Percentiles rank a stretch among this genome's conserved stretches.
Conservation (phyloP, 306 rosid species). For the Cotoneaster glaucophyllus region DNA sequence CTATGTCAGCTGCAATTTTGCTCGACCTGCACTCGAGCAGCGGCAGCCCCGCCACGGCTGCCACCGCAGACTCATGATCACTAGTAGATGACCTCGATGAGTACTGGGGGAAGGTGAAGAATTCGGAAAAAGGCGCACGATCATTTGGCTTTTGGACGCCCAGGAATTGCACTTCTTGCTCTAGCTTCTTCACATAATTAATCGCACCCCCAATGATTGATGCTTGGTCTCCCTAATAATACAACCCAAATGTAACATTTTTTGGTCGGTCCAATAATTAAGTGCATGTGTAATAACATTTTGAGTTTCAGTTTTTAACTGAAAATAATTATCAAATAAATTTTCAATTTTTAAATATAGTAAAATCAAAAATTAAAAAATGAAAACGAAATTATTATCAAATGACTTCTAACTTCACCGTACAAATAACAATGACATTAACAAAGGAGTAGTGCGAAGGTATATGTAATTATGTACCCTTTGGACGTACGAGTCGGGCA, state of each 20-base stretch:
- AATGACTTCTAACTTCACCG: too few species aligned
- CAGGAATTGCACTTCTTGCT: slow-evolving; percentile 65
- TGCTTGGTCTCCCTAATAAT: slow-evolving; percentile 82
- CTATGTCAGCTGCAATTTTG: slow-evolving; percentile 52
- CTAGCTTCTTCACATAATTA: slow-evolving; percentile 85
- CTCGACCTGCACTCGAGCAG: neutral
- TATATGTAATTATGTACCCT: slow-evolving; percentile 47
- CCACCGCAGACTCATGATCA: slow-evolving; percentile 16
- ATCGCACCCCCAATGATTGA: slow-evolving; percentile 92
- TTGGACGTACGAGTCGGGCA: slow-evolving; percentile 89
- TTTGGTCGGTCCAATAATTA: neutral
- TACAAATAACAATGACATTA: too few species aligned
- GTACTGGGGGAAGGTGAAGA: slow-evolving; percentile 86
- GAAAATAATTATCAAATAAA: neutral
- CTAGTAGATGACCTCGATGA: slow-evolving; percentile 26
- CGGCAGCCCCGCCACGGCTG: slow-evolving; percentile 14
- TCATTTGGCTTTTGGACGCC: slow-evolving; percentile 32
- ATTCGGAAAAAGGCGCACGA: slow-evolving; percentile 64
- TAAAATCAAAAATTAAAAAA: too few species aligned
- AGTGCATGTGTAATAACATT: neutral
- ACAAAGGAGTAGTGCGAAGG: neutral
- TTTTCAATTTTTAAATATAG: neutral
- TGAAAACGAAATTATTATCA: neutral
- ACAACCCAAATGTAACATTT: neutral
- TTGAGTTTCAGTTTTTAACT: neutral